Base-by-base conservation (phyloP, 306 rosid species). In the Parietaria judaica region DNA sequence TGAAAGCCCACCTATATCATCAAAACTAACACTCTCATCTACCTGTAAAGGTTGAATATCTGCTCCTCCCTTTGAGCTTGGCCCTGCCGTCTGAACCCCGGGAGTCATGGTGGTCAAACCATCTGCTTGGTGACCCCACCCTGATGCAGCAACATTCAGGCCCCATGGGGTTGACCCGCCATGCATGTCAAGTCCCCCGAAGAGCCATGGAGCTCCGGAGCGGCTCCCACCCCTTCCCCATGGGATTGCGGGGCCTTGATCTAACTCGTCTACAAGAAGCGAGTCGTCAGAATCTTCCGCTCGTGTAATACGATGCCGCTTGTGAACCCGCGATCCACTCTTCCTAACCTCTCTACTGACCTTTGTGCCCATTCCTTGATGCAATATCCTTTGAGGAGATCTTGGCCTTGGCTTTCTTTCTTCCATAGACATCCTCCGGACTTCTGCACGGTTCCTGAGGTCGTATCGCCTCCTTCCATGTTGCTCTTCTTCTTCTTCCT, bases 31-130 rank as follows among this genome's bases (percentile, higher is more conserved):
- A 78, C 77, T 92, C 51, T 88, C 99, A 76, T 92, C 99, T 72
- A 92, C 85, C 87, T 92, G 99, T 60, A 88, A 73, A 56, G 99
- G 99, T 74, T 92, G 96, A 56, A 92, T 92, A 68, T 92, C 99
- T 36, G 99, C 99, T 68, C 99, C 99, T 59, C 99, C 99, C 74
- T 92, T 92, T 48, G 99, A 92, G 77, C 99, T 92, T 17, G 99
- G 99, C 74, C 99, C 99, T 37, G 99, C 99, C 62, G 96, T 88
- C 74, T 92, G 99, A 83, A 91, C 71, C 71, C 98, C 98, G 67
- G 98, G 80, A n/a, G 92, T 80, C 72, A 85, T 70, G 47, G 86
- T 41, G 31, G 96, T 72, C 68, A 92, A 79, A 58, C 94, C 85
- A 79, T 92, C 99, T 50, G 83, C 85, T 77, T 92, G 99, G 78